A percentile compares a stretch with the other conserved stretches of the same genome.
These are phyloP conservation scores for Cercospora sp. DNA, from an alignment of 2,329 filamentous ascomycete genomes.

Conservation along the genomic window DNA sequence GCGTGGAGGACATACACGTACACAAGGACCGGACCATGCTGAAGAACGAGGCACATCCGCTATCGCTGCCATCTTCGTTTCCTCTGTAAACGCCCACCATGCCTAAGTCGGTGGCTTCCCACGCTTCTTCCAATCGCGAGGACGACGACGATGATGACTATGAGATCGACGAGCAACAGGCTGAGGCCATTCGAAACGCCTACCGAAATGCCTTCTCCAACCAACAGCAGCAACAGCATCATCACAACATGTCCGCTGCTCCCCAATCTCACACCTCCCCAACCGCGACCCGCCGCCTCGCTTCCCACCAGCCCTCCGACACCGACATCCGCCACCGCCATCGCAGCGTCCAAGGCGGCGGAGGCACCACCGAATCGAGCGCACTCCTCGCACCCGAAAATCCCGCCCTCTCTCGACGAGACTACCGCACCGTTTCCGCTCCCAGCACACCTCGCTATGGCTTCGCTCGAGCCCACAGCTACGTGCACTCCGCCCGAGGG, in stretches of 20 bases:
- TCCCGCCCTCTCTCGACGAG: slow-evolving; percentile 33
- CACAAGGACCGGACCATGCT: background rate
- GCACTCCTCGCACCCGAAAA: slow-evolving; percentile 23
- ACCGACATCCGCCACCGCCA: background rate
- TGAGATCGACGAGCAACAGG: slow-evolving; percentile 36
- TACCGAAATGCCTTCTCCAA: slow-evolving; percentile 38
- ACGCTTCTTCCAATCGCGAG: slow-evolving; percentile 35
- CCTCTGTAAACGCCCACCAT: slow-evolving; percentile 25
- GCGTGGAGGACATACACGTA: background rate
- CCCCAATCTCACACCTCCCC: slow-evolving; percentile 1
- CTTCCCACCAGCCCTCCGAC: slow-evolving; percentile 9
- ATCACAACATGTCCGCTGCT: slow-evolving; percentile 4
- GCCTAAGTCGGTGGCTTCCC: slow-evolving; percentile 40
- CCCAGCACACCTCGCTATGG: slow-evolving; percentile 31
- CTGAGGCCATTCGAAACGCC: slow-evolving; percentile 38
- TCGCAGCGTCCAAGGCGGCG: background rate
- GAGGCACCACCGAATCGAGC: background rate
- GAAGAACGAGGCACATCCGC: background rate
- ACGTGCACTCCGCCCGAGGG: slow-evolving; percentile 30
- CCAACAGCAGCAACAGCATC: slow-evolving; percentile 25
- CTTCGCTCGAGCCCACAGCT: slow-evolving; percentile 40
- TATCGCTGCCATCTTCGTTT: background rate
- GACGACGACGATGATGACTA: slow-evolving; percentile 40
- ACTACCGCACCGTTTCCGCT: slow-evolving; percentile 27
- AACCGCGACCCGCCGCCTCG: slow-evolving; percentile 2